phyloP scores from a whole-genome alignment of 148 eudicot genomes.

The Gaultheria prostrata region DNA sequence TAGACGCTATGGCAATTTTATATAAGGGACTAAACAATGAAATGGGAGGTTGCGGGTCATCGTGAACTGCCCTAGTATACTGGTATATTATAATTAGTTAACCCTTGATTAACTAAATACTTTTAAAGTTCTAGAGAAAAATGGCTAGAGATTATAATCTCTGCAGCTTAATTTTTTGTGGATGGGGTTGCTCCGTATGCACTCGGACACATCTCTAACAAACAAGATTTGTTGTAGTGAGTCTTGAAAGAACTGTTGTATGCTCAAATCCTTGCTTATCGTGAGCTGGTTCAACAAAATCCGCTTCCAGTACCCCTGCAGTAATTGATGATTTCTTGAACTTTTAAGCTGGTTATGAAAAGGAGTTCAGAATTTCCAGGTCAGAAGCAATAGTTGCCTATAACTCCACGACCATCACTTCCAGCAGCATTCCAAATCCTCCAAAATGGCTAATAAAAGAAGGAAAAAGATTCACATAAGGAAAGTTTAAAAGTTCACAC shows the following conservation, averaged over 20 bases:
- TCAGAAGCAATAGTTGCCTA: conserved; percentile 43
- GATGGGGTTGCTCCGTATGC: no score
- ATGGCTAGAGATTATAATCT: no score
- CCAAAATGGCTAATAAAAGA: conserved; percentile 81
- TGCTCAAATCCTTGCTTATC: conserved; percentile 99
- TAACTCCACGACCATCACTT: conserved; percentile 97
- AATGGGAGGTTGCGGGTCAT: no score
- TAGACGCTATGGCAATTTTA: no score
- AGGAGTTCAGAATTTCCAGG: not conserved
- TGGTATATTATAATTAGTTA: no score
- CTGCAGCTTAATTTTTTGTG: no score
- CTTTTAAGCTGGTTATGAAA: not conserved
- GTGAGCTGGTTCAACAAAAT: conserved; percentile 98
- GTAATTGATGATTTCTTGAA: conserved; percentile 16
- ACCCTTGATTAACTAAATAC: no score
- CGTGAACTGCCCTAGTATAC: no score
- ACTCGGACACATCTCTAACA: no score
- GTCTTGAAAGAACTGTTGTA: conserved; percentile 77
- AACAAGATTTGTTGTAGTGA: no score
- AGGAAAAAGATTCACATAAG: conserved; percentile 7
- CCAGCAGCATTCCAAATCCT: conserved; percentile 98
- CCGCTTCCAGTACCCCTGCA: conserved; percentile 92
- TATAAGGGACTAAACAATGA: no score
- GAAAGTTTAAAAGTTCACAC: not conserved
- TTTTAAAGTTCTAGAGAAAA: no score